Evolutionary conservation across 306 rosid genomes (phyloP).

Genomic region (Rosa chinensis): DNA sequence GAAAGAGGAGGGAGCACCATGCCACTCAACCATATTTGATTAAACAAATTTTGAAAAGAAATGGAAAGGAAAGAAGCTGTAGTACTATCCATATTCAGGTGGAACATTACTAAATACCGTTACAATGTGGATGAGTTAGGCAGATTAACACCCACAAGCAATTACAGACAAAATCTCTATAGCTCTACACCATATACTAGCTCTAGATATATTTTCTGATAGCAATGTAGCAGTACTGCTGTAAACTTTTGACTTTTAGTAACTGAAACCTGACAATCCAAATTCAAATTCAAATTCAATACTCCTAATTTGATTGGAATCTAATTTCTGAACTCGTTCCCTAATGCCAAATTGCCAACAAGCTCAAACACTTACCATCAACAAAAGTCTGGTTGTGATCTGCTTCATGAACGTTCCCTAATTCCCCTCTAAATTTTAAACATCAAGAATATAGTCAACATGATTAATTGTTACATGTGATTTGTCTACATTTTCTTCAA

Average conservation of each 20-base stretch:
- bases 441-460: too few relatives aligned
- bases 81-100: background rate
- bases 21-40: slow-evolving; percentile 38
- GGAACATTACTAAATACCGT: background rate
- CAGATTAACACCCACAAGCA: slow-evolving; percentile 10
- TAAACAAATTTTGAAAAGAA: background rate
- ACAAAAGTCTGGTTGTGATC: too few relatives aligned
- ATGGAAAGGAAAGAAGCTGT: background rate
- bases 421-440: too few relatives aligned
- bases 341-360: too few relatives aligned
- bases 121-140: slow-evolving; percentile 10
- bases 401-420: too few relatives aligned
- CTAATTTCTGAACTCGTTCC: too few relatives aligned
- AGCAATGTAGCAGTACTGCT: background rate
- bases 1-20: slow-evolving; percentile 32
- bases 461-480: too few relatives aligned
- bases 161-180: background rate
- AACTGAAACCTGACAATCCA: background rate
- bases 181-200: background rate
- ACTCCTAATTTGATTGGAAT: background rate
- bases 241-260: background rate
- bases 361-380: too few relatives aligned
- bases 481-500: too few relatives aligned
- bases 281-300: background rate
- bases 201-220: too few relatives aligned